These are phyloP conservation scores for Astragalus membranaceus DNA, from an alignment of 306 rosid genomes.

Conservation along the genomic window DNA sequence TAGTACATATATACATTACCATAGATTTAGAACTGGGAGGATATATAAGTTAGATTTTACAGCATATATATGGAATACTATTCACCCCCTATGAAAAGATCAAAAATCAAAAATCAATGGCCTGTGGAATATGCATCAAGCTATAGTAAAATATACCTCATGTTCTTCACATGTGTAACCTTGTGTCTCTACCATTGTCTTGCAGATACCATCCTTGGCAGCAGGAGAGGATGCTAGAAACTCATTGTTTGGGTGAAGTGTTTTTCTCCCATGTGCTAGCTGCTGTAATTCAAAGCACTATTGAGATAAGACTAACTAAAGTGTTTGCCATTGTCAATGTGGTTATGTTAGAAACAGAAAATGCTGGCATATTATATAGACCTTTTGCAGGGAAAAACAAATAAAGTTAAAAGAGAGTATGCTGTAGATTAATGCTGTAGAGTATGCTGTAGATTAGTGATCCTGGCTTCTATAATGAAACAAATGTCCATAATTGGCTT, in stretches of 20 bases:
- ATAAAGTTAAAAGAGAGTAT: background rate
- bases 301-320: background rate
- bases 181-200: constrained; percentile 47
- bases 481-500: too few relatives aligned
- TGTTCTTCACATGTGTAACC: constrained; percentile 70
- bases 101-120: too few relatives aligned
- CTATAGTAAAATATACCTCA: constrained; percentile 13
- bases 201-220: constrained; percentile 58
- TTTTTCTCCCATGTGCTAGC: constrained; percentile 24
- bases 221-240: constrained; percentile 5
- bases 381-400: background rate
- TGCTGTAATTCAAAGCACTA: background rate
- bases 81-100: too few relatives aligned
- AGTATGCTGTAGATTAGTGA: too few relatives aligned
- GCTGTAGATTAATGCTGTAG: too few relatives aligned
- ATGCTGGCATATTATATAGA: background rate
- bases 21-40: background rate
- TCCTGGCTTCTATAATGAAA: too few relatives aligned
- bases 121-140: too few relatives aligned
- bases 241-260: background rate
- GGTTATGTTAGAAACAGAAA: background rate
- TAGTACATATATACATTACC: background rate
- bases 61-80: too few relatives aligned
- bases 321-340: constrained; percentile 10
- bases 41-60: background rate